Base-by-base conservation (phyloP, 2,329 filamentous ascomycete genomes). In the Drechslerella stenobrocha region DNA sequence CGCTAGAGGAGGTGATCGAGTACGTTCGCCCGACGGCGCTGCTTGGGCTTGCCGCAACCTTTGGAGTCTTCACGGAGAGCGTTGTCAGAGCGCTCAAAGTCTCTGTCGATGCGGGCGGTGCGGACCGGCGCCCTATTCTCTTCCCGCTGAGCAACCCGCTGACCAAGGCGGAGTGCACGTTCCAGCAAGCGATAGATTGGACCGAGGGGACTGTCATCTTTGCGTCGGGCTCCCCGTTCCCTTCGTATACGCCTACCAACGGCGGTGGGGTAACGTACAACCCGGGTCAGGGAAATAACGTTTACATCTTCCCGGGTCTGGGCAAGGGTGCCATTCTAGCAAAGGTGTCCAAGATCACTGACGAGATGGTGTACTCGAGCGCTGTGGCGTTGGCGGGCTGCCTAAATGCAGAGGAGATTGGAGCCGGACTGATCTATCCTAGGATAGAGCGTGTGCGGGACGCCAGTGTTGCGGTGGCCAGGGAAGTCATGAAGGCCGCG, bases 101-200 rank as follows among this genome's bases (percentile, higher is more conserved):
- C 5, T 67, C 63, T 11, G 63, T 67, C 26, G 63, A 67, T 28
- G 63, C 63, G 5, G 79, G 76, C 23, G 75, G 78, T 67, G 80
- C 84, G 71, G 90, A 90, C 77, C 84, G 90, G 70, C 82, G 84
- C 70, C 91, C 92, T 69, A 93, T 95, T 75, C 87, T 96, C 74
- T 97, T 98, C 84, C 92, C 92, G 55, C 86, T 98, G 42, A 95
- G 89, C 78, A 97, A 98, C 80, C 93, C 93, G 50, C 86, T 91
- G 53, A 90, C 87, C 78, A 96, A 97, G 81, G 95, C 92, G 7
- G 93, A 98, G 80, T 97, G 93, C 80, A 96, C 90, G 13, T 97
- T 95, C 75, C 91, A 96, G 81, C 88, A 93, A 76, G 93, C 93
- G n/a, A 83, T 97, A 74, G 83, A 85, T 74, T 86, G 93, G 85